Percentiles rank a stretch among this genome's conserved stretches.
phyloP scores from a whole-genome alignment of 805 yeast genomes.

The Wickerhamiella spandovensis region DNA sequence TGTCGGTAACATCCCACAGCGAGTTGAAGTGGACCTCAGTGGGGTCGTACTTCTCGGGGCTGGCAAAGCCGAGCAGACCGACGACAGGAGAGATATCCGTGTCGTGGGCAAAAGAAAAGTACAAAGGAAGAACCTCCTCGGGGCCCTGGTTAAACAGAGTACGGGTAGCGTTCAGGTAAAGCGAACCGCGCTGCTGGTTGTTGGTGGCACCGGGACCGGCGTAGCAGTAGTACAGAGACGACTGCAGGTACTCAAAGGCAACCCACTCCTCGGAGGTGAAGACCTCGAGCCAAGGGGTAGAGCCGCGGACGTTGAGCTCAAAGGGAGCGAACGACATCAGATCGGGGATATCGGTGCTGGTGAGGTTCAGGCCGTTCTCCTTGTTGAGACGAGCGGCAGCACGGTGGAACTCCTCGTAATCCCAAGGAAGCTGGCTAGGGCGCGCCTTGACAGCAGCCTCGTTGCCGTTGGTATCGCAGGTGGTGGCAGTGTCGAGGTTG shows the following conservation, averaged over 20 bases:
- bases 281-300: slow-evolving; percentile 28
- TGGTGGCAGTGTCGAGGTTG: slow-evolving; percentile 2
- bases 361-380: slow-evolving; percentile 26
- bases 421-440: slow-evolving; percentile 5
- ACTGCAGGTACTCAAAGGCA: slow-evolving; percentile 17
- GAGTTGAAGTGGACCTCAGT: slow-evolving; percentile 32
- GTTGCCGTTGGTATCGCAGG: slow-evolving; percentile 1
- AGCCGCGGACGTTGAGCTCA: slow-evolving; percentile 37
- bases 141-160: slow-evolving; percentile 32
- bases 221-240: slow-evolving; percentile 16
- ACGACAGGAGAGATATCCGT: slow-evolving; percentile 40
- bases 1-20: slow-evolving; percentile 34
- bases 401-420: slow-evolving; percentile 8
- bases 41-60: slow-evolving; percentile 28
- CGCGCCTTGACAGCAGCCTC: not conserved
- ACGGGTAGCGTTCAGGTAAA: slow-evolving; percentile 37
- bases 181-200: slow-evolving; percentile 30
- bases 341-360: slow-evolving; percentile 28
- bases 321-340: slow-evolving; percentile 37
- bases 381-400: slow-evolving; percentile 18
- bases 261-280: slow-evolving; percentile 20
- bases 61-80: slow-evolving; percentile 36
- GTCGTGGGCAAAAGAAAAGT: slow-evolving; percentile 43
- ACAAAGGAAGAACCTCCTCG: slow-evolving; percentile 26
- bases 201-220: slow-evolving; percentile 21